Base-by-base conservation (phyloP, 352 stramenopile genomes). In the Pythium scleroteichum region DNA sequence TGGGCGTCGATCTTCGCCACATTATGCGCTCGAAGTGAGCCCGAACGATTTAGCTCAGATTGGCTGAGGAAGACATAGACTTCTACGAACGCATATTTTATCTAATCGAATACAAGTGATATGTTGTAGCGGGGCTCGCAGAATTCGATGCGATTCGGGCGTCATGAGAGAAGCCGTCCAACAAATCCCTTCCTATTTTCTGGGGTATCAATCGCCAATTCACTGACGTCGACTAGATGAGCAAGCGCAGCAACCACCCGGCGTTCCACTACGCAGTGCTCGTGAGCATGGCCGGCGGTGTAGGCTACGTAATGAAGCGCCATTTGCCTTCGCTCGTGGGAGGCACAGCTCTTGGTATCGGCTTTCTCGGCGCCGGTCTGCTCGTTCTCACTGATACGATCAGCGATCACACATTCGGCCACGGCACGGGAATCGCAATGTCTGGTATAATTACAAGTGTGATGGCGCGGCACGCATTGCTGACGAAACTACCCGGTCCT, bases 1-100 rank as follows among this genome's bases (percentile, higher is more conserved):
- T 95, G 19, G 85, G 83, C 45, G 85, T 95, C 41, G 83, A 95
- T 57, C 68, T 95, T 53, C 80, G 83, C 53, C 85, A 95, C 70
- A 90, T 93, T 68, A 90, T 93, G 83, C 79, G 81, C 38, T 76
- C 75, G 64, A 90, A 91, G 69, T 91, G 78, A n/a, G n/a, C n/a
- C n/a, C n/a, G n/a, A n/a, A n/a, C n/a, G 40, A 24, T 27, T 54
- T n/a, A 40, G 8, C 38, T 26, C 32, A n/a, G n/a, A n/a, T n/a
- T n/a, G n/a, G n/a, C n/a, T n/a, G n/a, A n/a, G n/a, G 10, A 24
- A 7, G 16, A 48, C 17, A 12, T 56, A 56, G 49, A 56, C 29
- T 46, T 16, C 35, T 47, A 35, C 29, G 29, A 61, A 57, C 52
- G 13, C 22, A 62, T 64, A 57, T 66, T 59, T 38, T 58, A 14